Percentiles rank a stretch among this genome's conserved stretches.
phyloP scores from a whole-genome alignment of 2,329 filamentous ascomycete species.

The Colletotrichum acutatum region DNA sequence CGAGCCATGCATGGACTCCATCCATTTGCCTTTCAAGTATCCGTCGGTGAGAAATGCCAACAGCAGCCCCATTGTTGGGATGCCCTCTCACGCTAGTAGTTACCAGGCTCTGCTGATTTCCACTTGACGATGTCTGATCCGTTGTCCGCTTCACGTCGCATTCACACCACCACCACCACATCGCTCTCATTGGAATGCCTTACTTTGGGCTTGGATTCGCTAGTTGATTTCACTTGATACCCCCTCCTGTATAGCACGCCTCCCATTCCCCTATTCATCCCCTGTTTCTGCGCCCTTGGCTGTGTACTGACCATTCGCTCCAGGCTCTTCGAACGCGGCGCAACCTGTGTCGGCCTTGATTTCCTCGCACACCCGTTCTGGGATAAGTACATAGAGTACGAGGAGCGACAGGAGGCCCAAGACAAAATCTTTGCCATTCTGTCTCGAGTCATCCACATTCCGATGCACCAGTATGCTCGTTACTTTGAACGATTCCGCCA shows the following conservation, averaged over 20 bases:
- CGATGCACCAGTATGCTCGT: slow-evolving; percentile 93
- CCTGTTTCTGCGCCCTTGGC: slow-evolving; percentile 34
- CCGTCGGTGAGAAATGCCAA: slow-evolving; percentile 79
- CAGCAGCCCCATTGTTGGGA: slow-evolving; percentile 67
- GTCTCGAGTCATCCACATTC: slow-evolving; percentile 84
- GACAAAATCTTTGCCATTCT: slow-evolving; percentile 89
- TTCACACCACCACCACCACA: slow-evolving; percentile 44
- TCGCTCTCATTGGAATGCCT: slow-evolving; percentile 48
- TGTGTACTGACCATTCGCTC: slow-evolving; percentile 42
- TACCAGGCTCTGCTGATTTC: slow-evolving; percentile 69
- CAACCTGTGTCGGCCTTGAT: slow-evolving; percentile 86
- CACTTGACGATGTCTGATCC: slow-evolving; percentile 50
- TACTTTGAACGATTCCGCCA: slow-evolving; percentile 93
- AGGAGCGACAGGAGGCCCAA: slow-evolving; percentile 86
- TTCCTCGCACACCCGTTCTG: slow-evolving; percentile 96
- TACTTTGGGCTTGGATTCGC: slow-evolving; percentile 61
- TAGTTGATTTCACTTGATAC: slow-evolving; percentile 63
- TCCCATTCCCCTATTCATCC: slow-evolving; percentile 44
- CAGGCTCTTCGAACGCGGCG: slow-evolving; percentile 93
- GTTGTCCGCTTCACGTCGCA: slow-evolving; percentile 56
- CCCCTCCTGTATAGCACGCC: slow-evolving; percentile 70
- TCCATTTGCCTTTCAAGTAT: slow-evolving; percentile 49
- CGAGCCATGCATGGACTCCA: slow-evolving; percentile 41
- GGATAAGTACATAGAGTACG: slow-evolving; percentile 99
- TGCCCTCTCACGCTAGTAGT: slow-evolving; percentile 70